Percentiles rank a stretch among this genome's conserved stretches.
Evolutionary conservation across 176 grass and related monocot species (phyloP).

Genomic region (Poa annua): DNA sequence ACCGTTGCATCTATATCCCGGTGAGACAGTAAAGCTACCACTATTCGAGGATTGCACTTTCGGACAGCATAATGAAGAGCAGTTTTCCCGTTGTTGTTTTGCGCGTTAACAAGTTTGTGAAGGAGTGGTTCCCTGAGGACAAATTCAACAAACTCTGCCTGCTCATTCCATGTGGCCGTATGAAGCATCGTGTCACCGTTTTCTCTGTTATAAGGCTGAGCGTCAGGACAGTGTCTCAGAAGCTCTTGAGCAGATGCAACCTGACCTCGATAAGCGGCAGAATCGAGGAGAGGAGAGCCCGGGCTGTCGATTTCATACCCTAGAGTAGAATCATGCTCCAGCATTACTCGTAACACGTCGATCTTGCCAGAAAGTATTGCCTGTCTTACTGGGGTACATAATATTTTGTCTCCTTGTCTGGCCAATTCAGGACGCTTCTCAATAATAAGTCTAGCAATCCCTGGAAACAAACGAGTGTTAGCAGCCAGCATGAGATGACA

Average conservation of each 20-base stretch:
- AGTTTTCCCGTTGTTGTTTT: not conserved
- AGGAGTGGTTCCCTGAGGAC: not conserved
- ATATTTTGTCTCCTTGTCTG: not conserved
- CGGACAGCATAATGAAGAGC: not conserved
- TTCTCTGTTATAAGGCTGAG: not conserved
- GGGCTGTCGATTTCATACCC: fast-evolving
- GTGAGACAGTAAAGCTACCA: not conserved
- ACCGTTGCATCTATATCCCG: not conserved
- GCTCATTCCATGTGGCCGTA: fast-evolving
- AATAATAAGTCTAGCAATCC: too few species aligned
- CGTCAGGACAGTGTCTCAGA: not conserved
- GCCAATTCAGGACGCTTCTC: not conserved
- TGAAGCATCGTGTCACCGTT: not conserved
- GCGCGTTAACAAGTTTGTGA: not conserved
- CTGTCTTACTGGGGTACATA: not conserved
- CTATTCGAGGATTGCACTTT: not conserved
- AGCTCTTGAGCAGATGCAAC: not conserved
- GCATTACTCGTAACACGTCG: not conserved
- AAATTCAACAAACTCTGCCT: not conserved
- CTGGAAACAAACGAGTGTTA: too few species aligned
- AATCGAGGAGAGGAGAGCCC: fast-evolving
- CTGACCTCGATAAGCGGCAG: not conserved
- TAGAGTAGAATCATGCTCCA: not conserved
- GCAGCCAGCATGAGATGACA: too few species aligned
- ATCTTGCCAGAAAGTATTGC: not conserved